Evolutionary conservation across 148 eudicot genomes (phyloP).

Genomic region (Camellia japonica): DNA sequence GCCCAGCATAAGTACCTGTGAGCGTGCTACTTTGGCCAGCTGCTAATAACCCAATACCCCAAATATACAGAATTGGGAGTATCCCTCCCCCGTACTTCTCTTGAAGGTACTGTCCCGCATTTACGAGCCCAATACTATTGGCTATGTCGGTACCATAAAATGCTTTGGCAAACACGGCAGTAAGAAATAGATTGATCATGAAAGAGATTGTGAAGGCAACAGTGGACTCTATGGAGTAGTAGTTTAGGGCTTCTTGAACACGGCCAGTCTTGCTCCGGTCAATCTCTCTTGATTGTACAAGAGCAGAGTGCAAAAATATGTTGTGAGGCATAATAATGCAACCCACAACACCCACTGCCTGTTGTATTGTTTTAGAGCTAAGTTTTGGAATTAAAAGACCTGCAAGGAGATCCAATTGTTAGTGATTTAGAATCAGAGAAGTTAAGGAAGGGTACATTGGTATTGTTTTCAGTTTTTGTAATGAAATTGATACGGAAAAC

Average conservation of each 20-base stretch:
- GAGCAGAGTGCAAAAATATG: conserved; percentile 92
- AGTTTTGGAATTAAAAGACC: conserved; percentile 84
- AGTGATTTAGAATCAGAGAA: neutral
- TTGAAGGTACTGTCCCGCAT: conserved; percentile 88
- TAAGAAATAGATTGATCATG: conserved; percentile 81
- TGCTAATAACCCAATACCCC: conserved; percentile 91
- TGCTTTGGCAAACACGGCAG: conserved; percentile 89
- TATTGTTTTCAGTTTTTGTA: too few relatives aligned
- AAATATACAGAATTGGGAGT: conserved; percentile 82
- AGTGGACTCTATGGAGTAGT: conserved; percentile 86
- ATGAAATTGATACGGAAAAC: too few relatives aligned
- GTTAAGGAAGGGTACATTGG: too few relatives aligned
- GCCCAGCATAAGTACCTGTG: conserved; percentile 98
- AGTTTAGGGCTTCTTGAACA: conserved; percentile 80
- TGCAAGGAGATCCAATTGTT: conserved; percentile 23
- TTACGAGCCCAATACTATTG: conserved; percentile 70
- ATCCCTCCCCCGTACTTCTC: conserved; percentile 82
- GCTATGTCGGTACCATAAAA: conserved; percentile 85
- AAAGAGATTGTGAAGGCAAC: conserved; percentile 75
- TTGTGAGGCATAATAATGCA: conserved; percentile 99
- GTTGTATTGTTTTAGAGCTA: conserved; percentile 84
- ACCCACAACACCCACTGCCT: conserved; percentile 97
- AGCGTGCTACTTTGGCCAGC: conserved; percentile 99
- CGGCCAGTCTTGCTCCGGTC: conserved; percentile 67
- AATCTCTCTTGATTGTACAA: conserved; percentile 87